A percentile compares a stretch with the other conserved stretches of the same genome.
These are phyloP conservation scores for Talaromyces sp. DNA, from an alignment of 2,329 filamentous ascomycete species.

Conservation along the genomic window DNA sequence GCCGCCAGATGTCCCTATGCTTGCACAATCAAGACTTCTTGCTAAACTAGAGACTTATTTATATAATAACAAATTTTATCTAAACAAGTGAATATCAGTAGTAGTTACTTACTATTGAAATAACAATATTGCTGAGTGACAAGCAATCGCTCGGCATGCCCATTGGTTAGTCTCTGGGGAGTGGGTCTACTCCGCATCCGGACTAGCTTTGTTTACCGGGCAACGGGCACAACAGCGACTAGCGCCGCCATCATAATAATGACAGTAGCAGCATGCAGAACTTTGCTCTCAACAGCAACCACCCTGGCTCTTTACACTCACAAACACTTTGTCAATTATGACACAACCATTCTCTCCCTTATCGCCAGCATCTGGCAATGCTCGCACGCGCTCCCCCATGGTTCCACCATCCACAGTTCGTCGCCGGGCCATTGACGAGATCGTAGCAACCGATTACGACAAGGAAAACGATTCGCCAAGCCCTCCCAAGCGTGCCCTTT, in stretches of 20 bases:
- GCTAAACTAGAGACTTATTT: background rate
- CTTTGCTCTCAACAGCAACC: background rate
- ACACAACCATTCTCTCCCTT: conserved; percentile 37
- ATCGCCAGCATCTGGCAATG: conserved; percentile 37
- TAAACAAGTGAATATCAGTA: background rate
- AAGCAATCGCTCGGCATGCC: background rate
- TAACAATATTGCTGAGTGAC: background rate
- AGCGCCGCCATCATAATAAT: conserved; percentile 10
- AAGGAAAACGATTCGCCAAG: conserved; percentile 21
- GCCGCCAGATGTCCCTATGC: background rate
- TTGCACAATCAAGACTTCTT: background rate
- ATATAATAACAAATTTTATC: background rate
- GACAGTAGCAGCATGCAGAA: background rate
- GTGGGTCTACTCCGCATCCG: background rate
- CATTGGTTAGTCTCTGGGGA: background rate
- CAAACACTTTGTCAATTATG: conserved; percentile 20
- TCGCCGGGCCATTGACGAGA: conserved; percentile 14
- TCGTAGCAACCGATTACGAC: conserved; percentile 14
- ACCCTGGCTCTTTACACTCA: background rate
- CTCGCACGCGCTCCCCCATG: conserved; percentile 27
- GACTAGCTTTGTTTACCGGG: conserved; percentile 29
- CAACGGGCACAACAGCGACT: conserved; percentile 19
- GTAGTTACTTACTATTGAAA: background rate
- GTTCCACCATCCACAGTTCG: conserved; percentile 13
- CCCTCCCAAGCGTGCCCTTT: conserved; percentile 20